A percentile compares a stretch with the other conserved stretches of the same genome.
Conservation (phyloP, 768 basidiomycete species). For the Leccinum olivaceopallidum region DNA sequence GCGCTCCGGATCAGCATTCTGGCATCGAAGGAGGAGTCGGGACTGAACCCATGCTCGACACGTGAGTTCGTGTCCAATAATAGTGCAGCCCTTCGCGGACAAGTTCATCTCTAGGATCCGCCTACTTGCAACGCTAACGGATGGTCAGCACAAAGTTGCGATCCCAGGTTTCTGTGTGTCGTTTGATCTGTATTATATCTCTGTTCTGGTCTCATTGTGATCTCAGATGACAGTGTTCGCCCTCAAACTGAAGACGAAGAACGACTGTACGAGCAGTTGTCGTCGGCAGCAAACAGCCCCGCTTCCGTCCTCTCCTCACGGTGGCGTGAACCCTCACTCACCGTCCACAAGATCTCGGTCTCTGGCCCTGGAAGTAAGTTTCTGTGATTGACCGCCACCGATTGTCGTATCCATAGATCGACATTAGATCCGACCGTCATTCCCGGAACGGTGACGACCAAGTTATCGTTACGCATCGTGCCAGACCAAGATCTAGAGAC, state of each 20-base stretch:
- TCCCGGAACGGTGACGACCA: slow-evolving; percentile 78
- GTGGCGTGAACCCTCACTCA: slow-evolving; percentile 91
- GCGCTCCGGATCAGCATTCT: slow-evolving; percentile 83
- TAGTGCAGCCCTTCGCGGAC: background rate
- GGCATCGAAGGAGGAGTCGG: slow-evolving; percentile 92
- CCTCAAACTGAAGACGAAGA: slow-evolving; percentile 67
- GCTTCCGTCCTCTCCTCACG: slow-evolving; percentile 69
- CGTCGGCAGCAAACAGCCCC: slow-evolving; percentile 65
- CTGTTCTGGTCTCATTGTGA: background rate
- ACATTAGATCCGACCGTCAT: slow-evolving; percentile 81
- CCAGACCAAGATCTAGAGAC: slow-evolving; percentile 85
- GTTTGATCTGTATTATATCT: background rate
- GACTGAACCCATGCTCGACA: slow-evolving; percentile 90
- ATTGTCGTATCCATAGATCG: background rate
- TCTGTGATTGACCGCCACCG: background rate
- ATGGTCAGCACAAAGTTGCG: slow-evolving; percentile 56
- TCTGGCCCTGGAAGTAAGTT: slow-evolving; percentile 77
- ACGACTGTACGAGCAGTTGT: slow-evolving; percentile 65
- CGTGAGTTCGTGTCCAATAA: slow-evolving; percentile 46
- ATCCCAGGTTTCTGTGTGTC: slow-evolving; percentile 84
- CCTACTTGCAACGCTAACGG: slow-evolving; percentile 69
- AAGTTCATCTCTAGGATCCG: slow-evolving; percentile 55
- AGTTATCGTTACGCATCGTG: slow-evolving; percentile 89
- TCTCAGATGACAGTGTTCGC: slow-evolving; percentile 74
- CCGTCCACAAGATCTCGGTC: slow-evolving; percentile 81